Evolutionary conservation across 768 basidiomycete species (phyloP).

Genomic region (Boletus sp.): DNA sequence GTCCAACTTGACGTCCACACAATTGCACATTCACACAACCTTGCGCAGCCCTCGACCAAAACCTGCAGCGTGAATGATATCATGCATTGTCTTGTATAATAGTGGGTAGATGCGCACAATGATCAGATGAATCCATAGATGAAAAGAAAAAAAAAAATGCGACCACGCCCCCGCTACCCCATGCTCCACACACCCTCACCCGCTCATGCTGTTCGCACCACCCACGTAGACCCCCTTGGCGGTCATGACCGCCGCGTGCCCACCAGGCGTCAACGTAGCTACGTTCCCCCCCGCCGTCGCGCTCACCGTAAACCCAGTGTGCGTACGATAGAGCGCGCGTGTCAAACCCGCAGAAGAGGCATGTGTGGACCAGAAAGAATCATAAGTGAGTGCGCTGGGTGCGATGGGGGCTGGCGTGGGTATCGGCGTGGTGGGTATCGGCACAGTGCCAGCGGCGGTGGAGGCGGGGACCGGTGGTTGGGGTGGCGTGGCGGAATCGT

Average conservation of each 20-base stretch:
- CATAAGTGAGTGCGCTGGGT: conserved; percentile 48
- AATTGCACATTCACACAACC: no score
- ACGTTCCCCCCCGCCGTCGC: conserved; percentile 25
- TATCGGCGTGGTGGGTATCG: conserved; percentile 4
- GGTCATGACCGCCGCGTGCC: conserved; percentile 31
- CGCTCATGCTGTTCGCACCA: conserved; percentile 11
- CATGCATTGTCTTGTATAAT: no score
- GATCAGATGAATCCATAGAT: no score
- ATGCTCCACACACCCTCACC: not conserved
- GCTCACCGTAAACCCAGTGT: conserved; percentile 28
- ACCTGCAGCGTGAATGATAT: no score
- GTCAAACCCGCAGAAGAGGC: no score
- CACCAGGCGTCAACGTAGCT: conserved; percentile 32
- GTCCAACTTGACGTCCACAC: no score
- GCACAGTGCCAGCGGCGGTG: not conserved
- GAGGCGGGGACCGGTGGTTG: not conserved
- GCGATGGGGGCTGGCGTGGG: conserved; percentile 5
- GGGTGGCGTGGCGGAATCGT: not conserved
- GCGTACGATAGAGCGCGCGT: no score
- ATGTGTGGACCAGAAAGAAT: conserved; percentile 63
- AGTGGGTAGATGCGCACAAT: no score
- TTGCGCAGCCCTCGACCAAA: no score
- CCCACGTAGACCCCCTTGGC: conserved; percentile 32
- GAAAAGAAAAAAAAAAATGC: no score
- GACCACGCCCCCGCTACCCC: no score